Percentiles rank a stretch among this genome's conserved stretches.
phyloP scores from a whole-genome alignment of 495 filamentous ascomycete genomes.

The Paragyromitra xinjiangensis region DNA sequence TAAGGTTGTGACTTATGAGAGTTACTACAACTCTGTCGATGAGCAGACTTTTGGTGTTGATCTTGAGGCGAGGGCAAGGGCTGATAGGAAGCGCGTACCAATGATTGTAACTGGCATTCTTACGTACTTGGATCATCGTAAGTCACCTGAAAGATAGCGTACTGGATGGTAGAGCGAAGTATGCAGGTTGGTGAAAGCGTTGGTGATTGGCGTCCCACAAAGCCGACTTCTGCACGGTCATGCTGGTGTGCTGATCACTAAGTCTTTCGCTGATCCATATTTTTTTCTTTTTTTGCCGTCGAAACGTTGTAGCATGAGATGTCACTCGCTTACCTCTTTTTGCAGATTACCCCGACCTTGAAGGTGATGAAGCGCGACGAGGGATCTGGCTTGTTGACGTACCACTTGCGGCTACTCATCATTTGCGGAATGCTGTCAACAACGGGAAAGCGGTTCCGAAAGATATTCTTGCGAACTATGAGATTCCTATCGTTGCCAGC shows the following conservation, averaged over 20 bases:
- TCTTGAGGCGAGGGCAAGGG: slow-evolving; percentile 89
- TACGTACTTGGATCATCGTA: slow-evolving; percentile 89
- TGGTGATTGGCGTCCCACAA: neutral
- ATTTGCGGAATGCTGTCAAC: slow-evolving; percentile 81
- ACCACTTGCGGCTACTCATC: slow-evolving; percentile 83
- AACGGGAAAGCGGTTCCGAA: slow-evolving; percentile 82
- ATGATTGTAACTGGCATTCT: slow-evolving; percentile 90
- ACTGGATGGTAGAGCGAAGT: neutral
- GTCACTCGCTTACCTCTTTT: slow-evolving; percentile 39
- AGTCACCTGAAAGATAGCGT: slow-evolving; percentile 52
- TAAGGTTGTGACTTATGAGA: slow-evolving; percentile 93
- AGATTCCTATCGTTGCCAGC: slow-evolving; percentile 92
- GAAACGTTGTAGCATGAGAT: slow-evolving; percentile 12
- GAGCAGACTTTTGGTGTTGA: slow-evolving; percentile 98
- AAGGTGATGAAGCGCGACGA: slow-evolving; percentile 92
- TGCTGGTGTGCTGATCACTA: neutral
- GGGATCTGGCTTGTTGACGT: slow-evolving; percentile 95
- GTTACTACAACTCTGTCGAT: slow-evolving; percentile 98
- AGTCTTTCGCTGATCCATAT: neutral
- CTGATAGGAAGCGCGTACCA: slow-evolving; percentile 93
- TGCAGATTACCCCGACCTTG: slow-evolving; percentile 89
- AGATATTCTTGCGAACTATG: slow-evolving; percentile 82
- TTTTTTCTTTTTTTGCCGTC: neutral
- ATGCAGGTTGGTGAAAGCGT: neutral
- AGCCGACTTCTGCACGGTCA: neutral